These are phyloP conservation scores for Syzygium jambos DNA, from an alignment of 345 rosid species.

Conservation along the genomic window DNA sequence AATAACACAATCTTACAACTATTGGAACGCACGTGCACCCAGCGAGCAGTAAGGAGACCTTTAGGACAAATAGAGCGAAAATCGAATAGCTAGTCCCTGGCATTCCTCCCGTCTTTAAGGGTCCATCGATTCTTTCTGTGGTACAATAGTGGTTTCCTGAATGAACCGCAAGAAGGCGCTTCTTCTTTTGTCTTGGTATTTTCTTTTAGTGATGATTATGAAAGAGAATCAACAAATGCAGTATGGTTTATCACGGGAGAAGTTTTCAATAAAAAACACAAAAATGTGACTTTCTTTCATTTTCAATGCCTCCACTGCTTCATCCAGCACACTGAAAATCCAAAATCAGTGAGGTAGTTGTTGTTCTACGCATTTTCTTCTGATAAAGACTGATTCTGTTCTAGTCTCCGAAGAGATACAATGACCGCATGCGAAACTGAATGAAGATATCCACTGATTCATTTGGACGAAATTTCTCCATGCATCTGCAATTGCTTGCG, in stretches of 20 bases:
- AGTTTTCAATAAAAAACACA: not conserved
- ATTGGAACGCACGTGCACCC: not conserved
- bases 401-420: not conserved
- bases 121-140: not conserved
- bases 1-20: not conserved
- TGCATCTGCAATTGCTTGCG: not conserved
- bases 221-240: not conserved
- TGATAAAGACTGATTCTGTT: not conserved
- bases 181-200: not conserved
- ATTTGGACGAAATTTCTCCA: not conserved
- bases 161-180: not conserved
- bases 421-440: not conserved
- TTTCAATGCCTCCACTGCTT: not conserved
- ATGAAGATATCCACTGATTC: not conserved
- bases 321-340: not conserved
- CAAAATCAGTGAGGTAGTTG: not conserved
- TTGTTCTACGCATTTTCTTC: not conserved
- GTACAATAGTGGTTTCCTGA: not conserved
- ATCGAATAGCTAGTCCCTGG: not conserved
- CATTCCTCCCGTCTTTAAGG: not conserved
- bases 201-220: not conserved
- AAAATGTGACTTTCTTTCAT: not conserved
- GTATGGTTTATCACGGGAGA: not conserved
- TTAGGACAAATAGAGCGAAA: not conserved
- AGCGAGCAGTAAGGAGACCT: not conserved